A percentile compares a stretch with the other conserved stretches of the same genome.
These are phyloP conservation scores for Cardiospermum halicacabum DNA, from an alignment of 345 rosid species.

Conservation along the genomic window DNA sequence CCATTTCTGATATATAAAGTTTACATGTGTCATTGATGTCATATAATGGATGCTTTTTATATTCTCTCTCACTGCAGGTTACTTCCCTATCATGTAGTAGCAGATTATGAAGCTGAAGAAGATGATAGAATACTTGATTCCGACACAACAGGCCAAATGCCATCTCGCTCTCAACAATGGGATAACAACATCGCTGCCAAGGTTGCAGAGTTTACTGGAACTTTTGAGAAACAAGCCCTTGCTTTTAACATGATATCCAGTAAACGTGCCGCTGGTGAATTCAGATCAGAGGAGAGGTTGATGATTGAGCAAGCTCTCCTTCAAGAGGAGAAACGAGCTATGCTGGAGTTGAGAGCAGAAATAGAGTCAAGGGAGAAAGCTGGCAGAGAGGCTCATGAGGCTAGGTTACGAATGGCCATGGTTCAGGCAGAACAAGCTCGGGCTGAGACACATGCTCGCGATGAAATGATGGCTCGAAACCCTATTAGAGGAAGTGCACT, in stretches of 20 bases:
- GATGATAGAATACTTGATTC: constrained; percentile 85
- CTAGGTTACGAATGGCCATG: constrained; percentile 67
- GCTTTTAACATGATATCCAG: constrained; percentile 72
- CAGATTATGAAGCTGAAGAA: constrained; percentile 97
- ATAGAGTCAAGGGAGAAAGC: constrained; percentile 78
- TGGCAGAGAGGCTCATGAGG: constrained; percentile 63
- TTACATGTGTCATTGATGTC: neutral
- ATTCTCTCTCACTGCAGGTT: constrained; percentile 42
- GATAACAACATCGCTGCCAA: constrained; percentile 80
- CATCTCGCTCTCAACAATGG: constrained; percentile 86
- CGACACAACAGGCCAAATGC: constrained; percentile 70
- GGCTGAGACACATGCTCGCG: constrained; percentile 62
- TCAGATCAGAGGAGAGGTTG: constrained; percentile 75
- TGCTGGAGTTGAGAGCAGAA: constrained; percentile 53
- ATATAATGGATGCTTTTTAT: neutral
- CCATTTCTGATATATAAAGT: too few species aligned
- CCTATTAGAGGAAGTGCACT: constrained; percentile 64
- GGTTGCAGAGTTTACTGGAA: constrained; percentile 77
- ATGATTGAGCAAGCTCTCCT: constrained; percentile 71
- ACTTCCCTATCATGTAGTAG: constrained; percentile 88
- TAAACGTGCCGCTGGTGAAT: constrained; percentile 59
- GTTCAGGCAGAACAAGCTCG: constrained; percentile 73
- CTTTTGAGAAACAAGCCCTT: constrained; percentile 81
- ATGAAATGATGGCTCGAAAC: constrained; percentile 57
- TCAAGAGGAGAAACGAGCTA: constrained; percentile 62